A percentile compares a stretch with the other conserved stretches of the same genome.
phyloP scores from a whole-genome alignment of 306 rosid genomes.

The Rosa rugosa region DNA sequence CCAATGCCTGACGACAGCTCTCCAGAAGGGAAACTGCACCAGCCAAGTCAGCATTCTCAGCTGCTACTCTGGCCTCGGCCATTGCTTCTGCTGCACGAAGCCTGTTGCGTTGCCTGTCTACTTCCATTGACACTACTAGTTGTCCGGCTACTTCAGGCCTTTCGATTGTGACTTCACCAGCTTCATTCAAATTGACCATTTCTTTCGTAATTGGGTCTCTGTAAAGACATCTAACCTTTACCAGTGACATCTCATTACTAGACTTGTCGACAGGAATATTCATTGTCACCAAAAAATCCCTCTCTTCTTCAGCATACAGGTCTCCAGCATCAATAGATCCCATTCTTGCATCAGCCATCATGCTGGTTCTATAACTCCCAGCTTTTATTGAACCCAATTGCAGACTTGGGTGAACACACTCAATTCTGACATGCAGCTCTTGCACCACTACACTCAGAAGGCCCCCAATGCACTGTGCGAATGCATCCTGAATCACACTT shows the following conservation, averaged over 20 bases:
- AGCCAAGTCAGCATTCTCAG: conserved; percentile 65
- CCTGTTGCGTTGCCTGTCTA: conserved; percentile 82
- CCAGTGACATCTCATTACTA: conserved; percentile 54
- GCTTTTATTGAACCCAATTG: conserved; percentile 63
- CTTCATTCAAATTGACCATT: conserved; percentile 42
- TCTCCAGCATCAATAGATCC: conserved; percentile 77
- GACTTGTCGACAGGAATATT: conserved; percentile 66
- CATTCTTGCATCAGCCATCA: conserved; percentile 47
- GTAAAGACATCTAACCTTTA: conserved; percentile 54
- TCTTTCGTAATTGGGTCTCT: conserved; percentile 72
- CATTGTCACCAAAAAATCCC: conserved; percentile 74
- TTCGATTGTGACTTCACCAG: conserved; percentile 62
- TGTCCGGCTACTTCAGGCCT: conserved; percentile 56
- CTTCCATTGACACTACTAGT: conserved; percentile 60
- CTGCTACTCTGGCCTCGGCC: conserved; percentile 71
- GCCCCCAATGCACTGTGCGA: conserved; percentile 98
- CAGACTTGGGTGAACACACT: conserved; percentile 56
- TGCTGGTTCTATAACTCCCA: conserved; percentile 68
- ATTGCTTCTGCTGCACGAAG: conserved; percentile 68
- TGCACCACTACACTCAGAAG: conserved; percentile 92
- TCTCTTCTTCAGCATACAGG: conserved; percentile 90
- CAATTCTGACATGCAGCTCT: conserved; percentile 59
- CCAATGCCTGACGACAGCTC: conserved; percentile 47
- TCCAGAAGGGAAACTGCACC: conserved; percentile 71
- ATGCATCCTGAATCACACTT: conserved; percentile 89